A percentile compares a stretch with the other conserved stretches of the same genome.
Evolutionary conservation across 73 alveolate genomes (phyloP).

Genomic region (Tetrahymena thermophila): DNA sequence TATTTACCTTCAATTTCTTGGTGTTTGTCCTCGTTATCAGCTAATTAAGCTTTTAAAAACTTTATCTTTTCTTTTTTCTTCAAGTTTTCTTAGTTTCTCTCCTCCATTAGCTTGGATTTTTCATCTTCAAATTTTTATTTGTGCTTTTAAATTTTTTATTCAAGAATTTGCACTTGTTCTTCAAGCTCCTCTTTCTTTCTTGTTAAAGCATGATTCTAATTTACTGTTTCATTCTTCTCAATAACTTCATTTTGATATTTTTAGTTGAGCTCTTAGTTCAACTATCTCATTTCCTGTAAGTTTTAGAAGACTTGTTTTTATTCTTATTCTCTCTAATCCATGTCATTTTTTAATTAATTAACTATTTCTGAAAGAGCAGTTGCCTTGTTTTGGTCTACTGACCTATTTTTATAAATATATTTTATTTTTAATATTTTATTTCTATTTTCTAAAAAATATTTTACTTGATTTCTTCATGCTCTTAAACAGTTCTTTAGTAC

Average conservation of each 20-base stretch:
- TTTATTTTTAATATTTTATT: neutral
- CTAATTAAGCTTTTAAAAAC: neutral
- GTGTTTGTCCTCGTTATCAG: neutral
- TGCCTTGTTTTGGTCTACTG: neutral
- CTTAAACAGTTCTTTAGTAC: neutral
- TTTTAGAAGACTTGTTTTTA: neutral
- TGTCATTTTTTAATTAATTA: neutral
- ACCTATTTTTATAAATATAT: neutral
- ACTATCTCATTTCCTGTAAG: neutral
- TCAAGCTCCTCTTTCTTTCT: neutral
- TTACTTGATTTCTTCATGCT: neutral
- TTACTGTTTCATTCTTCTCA: neutral
- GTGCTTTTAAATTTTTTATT: neutral
- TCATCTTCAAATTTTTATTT: neutral
- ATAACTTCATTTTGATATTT: neutral
- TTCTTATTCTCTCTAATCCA: neutral
- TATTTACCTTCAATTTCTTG: neutral
- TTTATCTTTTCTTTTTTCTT: neutral
- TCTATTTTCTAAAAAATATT: neutral
- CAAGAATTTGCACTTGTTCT: neutral
- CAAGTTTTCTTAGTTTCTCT: neutral
- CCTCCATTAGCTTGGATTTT: neutral
- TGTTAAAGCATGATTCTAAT: neutral
- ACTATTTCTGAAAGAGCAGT: neutral
- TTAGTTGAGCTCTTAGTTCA: neutral